Evolutionary conservation across 1,139 yeast genomes (phyloP), one percentile per base, ranked within the genome.

Genomic region (Hanseniaspora gamundiae): DNA sequence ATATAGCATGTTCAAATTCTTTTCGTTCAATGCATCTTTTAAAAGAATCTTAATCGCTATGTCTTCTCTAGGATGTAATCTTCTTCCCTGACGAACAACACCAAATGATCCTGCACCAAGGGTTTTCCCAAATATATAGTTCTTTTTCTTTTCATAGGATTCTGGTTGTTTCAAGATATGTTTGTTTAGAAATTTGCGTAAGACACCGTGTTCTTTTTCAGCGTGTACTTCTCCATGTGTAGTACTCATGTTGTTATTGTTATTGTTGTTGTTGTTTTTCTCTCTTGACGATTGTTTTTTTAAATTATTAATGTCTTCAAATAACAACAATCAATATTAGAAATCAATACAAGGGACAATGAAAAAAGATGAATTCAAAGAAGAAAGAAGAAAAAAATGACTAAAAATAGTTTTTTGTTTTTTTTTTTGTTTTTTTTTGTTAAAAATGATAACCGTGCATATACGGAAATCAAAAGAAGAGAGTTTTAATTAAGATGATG

Each of bases 61-160:
- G 47, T 82, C 78, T 52, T 82, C 86, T 39, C 70, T 68, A 6
- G 80, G 76, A 21, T 63, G 61, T 47, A 67, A 65, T 53, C 74
- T 72, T 41, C 78, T 67, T 1, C 95, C 95, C 52, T 77, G 76
- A 52, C 94, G 70, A 4, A 87, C 96, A 19, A 85, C 80, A 29
- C 96, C 95, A 66, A 83, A 87, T 1, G 94, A 76, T 2, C 96
- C 96, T 1, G 94, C 95, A 6, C 96, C 96, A 16, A 87, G 65
- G 0, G 93, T 82, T 51, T 73, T 74, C 9, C 93, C 94, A 59
- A 85, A 81, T 3, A 76, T 70, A 56, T 82, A 85, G 48, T 72
- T 69, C 39, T 70, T 85, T 51, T 81, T 71, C 11, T 36, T 19
- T 8, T 28, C 31, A 56, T 81, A 81, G 13, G 84, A 74, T 13